These are phyloP conservation scores for Sodiomyces alkalinus DNA, from an alignment of 2,329 filamentous ascomycete genomes.

Conservation along the genomic window DNA sequence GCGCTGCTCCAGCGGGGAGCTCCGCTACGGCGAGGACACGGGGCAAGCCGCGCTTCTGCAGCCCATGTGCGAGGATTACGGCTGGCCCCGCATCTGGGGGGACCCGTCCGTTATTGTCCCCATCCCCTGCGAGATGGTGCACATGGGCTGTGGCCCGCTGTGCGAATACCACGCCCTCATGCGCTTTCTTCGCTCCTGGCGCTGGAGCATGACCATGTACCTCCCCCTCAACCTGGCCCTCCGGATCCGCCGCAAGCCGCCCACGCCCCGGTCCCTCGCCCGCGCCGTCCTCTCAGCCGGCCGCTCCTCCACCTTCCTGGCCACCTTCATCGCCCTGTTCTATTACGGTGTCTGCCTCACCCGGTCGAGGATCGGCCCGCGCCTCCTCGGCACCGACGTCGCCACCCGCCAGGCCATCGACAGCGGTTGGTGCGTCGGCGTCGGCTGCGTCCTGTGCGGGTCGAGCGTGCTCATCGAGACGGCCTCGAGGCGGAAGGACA, in stretches of 20 bases:
- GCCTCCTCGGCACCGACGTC: conserved; percentile 39
- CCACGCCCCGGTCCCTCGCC: conserved; percentile 25
- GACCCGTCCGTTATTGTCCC: conserved; percentile 55
- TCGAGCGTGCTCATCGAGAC: conserved; percentile 69
- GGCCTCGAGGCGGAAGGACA: conserved; percentile 50
- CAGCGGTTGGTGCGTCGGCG: conserved; percentile 50
- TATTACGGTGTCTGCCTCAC: conserved; percentile 76
- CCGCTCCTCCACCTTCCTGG: conserved; percentile 64
- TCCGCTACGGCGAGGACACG: conserved; percentile 60
- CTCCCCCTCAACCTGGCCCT: conserved; percentile 59
- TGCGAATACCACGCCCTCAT: conserved; percentile 61
- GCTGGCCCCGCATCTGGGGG: conserved; percentile 53
- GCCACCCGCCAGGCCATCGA: conserved; percentile 36
- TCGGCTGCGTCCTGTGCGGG: conserved; percentile 62
- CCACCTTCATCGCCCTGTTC: conserved; percentile 61
- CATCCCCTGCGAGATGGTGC: conserved; percentile 71
- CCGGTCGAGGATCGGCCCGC: conserved; percentile 59
- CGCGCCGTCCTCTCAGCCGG: conserved; percentile 42
- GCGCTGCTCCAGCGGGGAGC: conserved; percentile 43
- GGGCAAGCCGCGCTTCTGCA: conserved; percentile 53
- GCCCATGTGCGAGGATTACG: conserved; percentile 57
- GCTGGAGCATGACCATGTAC: conserved; percentile 62
- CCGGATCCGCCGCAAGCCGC: conserved; percentile 32
- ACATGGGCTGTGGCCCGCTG: conserved; percentile 59
- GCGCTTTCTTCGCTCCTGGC: conserved; percentile 54